Evolutionary conservation across 1,284 basidiomycete species (phyloP).

Genomic region (Xerocomus tenax): DNA sequence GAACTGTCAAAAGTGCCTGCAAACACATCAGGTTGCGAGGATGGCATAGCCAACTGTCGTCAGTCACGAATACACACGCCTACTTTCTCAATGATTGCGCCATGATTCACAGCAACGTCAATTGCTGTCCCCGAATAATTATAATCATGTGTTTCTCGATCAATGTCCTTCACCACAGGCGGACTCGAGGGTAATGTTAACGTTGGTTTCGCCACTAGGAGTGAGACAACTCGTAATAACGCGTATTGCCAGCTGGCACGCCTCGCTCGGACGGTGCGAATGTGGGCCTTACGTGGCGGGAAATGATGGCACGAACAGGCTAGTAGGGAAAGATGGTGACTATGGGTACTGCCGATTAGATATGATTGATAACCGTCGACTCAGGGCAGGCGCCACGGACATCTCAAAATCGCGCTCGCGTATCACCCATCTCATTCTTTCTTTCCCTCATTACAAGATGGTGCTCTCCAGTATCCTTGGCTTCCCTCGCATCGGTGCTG

Average conservation of each 20-base stretch:
- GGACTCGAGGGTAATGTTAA: too few relatives aligned
- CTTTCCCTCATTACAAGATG: conserved; percentile 42
- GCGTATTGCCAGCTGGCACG: background rate
- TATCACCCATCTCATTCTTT: conserved; percentile 26
- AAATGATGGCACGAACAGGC: conserved; percentile 12
- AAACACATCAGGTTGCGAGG: background rate
- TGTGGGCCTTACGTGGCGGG: background rate
- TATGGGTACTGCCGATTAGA: conserved; percentile 21
- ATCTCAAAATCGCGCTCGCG: conserved; percentile 27
- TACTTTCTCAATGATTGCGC: background rate
- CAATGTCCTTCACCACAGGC: background rate
- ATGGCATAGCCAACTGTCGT: background rate
- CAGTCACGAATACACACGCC: background rate
- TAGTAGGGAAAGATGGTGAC: conserved; percentile 8
- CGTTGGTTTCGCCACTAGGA: background rate
- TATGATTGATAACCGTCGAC: conserved; percentile 22
- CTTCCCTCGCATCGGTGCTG: conserved; percentile 92
- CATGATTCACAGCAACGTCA: background rate
- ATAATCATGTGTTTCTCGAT: background rate
- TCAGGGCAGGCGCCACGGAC: conserved; percentile 29
- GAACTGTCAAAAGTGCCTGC: background rate
- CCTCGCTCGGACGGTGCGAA: background rate
- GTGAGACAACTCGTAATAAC: background rate
- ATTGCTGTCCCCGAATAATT: background rate
- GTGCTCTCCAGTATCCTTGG: conserved; percentile 84